Evolutionary conservation across 2,329 filamentous ascomycete species (phyloP), one percentile per base, ranked within the genome.

Genomic region (Biscogniauxia mediterranea): DNA sequence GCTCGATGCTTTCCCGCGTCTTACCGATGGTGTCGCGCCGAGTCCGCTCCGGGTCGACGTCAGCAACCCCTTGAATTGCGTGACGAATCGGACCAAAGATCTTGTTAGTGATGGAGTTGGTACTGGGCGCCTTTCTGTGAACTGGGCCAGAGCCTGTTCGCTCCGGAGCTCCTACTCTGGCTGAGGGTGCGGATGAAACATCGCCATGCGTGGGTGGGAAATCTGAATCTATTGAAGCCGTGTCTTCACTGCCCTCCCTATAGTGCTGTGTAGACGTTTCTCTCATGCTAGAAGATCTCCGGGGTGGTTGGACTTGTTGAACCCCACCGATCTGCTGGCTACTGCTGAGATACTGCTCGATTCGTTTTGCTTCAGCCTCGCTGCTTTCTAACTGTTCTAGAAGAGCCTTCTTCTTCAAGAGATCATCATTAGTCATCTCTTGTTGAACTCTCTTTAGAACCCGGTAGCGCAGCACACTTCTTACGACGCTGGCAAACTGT

Each of bases 31-130:
- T 90, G 74, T 99, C 95, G 58, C 95, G 85, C 57, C 95, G 85
- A 52, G 93, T 97, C 65, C 93, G 85, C 78, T 99, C 95, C 0
- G 95, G 95, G 73, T 99, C 95, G 51, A 96, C 92, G 74, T 99
- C 95, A 1, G 95, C 94, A 70, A 98, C 94, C 3, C 95, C 95
- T 72, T 98, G 92, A 38, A 98, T 92, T 0, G 95, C 95, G 77
- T 99, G 94, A 59, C 92, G 96, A 64, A 99, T 89, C 11, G 93
- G 91, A 0, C 94, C 95, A 75, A 99, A 98, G 57, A 99, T 92
- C 78, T 94, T 97, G 72, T 88, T 89, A 1, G 93, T 93, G 64
- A 98, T 93, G 65, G 95, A 97, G 69, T 90, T 92, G n/a, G 91
- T 88, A 71, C 92, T 96, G 2, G 89, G 83, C 51, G 86, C 88